Evolutionary conservation across 164 flowering plant genomes (phyloP).

Genomic region (Houttuynia cordata): DNA sequence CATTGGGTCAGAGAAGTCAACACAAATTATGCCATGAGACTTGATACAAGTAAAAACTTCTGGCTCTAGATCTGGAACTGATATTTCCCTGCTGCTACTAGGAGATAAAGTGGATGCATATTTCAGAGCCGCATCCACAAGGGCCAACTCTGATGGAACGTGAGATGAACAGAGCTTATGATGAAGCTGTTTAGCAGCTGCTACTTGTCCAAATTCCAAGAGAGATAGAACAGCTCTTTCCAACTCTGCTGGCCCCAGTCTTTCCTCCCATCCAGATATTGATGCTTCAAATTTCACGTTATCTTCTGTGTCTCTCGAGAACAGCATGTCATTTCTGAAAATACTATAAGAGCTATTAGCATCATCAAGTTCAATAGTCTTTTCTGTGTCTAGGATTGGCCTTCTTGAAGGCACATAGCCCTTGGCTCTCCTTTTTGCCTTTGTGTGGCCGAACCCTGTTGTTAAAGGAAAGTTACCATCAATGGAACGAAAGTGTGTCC

Average conservation of each 20-base stretch:
- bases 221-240: constrained; percentile 96
- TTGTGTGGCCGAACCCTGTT: constrained; percentile 28
- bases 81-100: constrained; percentile 15
- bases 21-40: constrained; percentile 31
- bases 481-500: constrained; percentile 21
- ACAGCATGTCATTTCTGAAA: constrained; percentile 25
- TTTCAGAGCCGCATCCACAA: constrained; percentile 77
- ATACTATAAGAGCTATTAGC: constrained; percentile 14
- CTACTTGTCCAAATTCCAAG: constrained; percentile 87
- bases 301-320: constrained; percentile 36
- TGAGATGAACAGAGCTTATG: constrained; percentile 74
- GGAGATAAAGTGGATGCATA: constrained; percentile 66
- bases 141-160: constrained; percentile 54
- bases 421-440: constrained; percentile 71
- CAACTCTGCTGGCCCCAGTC: constrained; percentile 78
- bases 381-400: constrained; percentile 46
- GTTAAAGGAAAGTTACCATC: constrained; percentile 31
- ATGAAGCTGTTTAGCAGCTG: constrained; percentile 96
- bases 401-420: constrained; percentile 40
- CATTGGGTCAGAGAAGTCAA: constrained; percentile 37
- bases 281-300: constrained; percentile 45
- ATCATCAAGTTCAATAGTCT: constrained; percentile 40
- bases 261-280: constrained; percentile 89
- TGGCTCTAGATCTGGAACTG: constrained; percentile 46
- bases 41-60: constrained; percentile 49